These are phyloP conservation scores for Microdochium bolleyi DNA, from an alignment of 2,329 filamentous ascomycete species.

Conservation along the genomic window DNA sequence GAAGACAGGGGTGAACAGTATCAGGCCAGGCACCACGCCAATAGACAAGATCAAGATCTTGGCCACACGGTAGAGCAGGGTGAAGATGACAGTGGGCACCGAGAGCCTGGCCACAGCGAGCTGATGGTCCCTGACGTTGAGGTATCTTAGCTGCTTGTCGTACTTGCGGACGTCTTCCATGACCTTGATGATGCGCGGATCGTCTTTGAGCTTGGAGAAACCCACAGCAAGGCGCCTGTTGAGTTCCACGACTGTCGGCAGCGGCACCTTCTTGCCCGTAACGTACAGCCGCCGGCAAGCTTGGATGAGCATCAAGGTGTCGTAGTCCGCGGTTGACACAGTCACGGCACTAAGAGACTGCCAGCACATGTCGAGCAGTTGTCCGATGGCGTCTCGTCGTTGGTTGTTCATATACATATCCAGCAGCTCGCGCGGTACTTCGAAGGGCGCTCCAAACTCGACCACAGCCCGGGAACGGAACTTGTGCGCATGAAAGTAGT, in stretches of 20 bases:
- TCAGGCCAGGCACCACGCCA: constrained; percentile 75
- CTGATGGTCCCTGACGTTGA: constrained; percentile 89
- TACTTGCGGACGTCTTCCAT: constrained; percentile 73
- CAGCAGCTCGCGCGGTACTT: constrained; percentile 75
- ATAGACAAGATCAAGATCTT: constrained; percentile 73
- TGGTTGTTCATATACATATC: constrained; percentile 78
- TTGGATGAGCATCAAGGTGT: constrained; percentile 95
- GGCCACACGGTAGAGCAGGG: constrained; percentile 69
- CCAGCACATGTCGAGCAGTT: constrained; percentile 79
- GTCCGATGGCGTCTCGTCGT: constrained; percentile 77
- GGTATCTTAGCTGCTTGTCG: constrained; percentile 76
- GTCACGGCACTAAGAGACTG: constrained; percentile 81
- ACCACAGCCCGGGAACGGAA: constrained; percentile 93
- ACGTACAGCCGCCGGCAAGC: constrained; percentile 89
- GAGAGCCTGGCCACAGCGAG: constrained; percentile 86
- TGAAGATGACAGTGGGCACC: constrained; percentile 64
- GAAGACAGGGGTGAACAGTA: constrained; percentile 86
- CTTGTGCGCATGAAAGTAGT: constrained; percentile 98
- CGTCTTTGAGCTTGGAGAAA: constrained; percentile 87
- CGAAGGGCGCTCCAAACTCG: constrained; percentile 86
- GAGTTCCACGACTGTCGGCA: constrained; percentile 88
- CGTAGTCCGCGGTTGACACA: constrained; percentile 87
- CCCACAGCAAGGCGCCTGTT: constrained; percentile 86
- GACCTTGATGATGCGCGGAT: constrained; percentile 71
- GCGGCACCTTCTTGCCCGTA: constrained; percentile 84